Evolutionary conservation across 495 filamentous ascomycete species (phyloP).

Genomic region (Aspergillus egyptiacus): DNA sequence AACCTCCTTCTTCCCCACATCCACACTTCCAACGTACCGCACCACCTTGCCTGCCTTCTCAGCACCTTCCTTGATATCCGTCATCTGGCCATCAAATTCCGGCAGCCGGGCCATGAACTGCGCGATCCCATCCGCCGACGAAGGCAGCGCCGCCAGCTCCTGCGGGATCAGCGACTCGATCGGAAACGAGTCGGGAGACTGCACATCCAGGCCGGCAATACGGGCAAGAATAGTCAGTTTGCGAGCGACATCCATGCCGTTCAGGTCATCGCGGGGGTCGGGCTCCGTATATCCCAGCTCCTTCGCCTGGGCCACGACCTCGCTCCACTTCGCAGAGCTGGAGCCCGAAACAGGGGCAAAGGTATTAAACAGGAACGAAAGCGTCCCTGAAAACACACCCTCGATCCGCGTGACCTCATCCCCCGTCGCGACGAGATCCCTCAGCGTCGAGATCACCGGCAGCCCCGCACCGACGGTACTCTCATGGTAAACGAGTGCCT

Average conservation of each 20-base stretch:
- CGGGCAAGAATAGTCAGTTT: slow-evolving; percentile 93
- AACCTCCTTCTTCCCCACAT: slow-evolving; percentile 66
- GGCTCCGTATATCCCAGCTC: slow-evolving; percentile 96
- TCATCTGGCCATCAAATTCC: slow-evolving; percentile 79
- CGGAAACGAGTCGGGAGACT: slow-evolving; percentile 76
- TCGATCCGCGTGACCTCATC: slow-evolving; percentile 84
- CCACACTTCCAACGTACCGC: slow-evolving; percentile 87
- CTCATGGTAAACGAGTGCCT: slow-evolving; percentile 85
- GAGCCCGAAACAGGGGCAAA: slow-evolving; percentile 70
- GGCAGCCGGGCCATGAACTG: slow-evolving; percentile 75
- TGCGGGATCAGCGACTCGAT: slow-evolving; percentile 86
- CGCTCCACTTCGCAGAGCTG: slow-evolving; percentile 66
- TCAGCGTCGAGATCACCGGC: slow-evolving; percentile 84
- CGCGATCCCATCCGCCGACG: slow-evolving; percentile 51
- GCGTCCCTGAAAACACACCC: slow-evolving; percentile 93
- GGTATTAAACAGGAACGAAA: slow-evolving; percentile 94
- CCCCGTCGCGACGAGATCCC: slow-evolving; percentile 82
- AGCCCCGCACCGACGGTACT: slow-evolving; percentile 87
- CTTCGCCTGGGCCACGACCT: slow-evolving; percentile 83
- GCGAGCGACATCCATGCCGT: slow-evolving; percentile 92
- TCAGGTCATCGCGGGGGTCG: slow-evolving; percentile 91
- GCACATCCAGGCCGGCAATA: slow-evolving; percentile 68
- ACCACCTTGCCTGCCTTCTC: slow-evolving; percentile 86
- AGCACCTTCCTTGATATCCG: slow-evolving; percentile 67
- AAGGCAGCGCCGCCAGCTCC: slow-evolving; percentile 66